Percentiles rank a stretch among this genome's conserved stretches.
phyloP scores from a whole-genome alignment of 1,284 basidiomycete species.

The Ceratobasidium sp. region DNA sequence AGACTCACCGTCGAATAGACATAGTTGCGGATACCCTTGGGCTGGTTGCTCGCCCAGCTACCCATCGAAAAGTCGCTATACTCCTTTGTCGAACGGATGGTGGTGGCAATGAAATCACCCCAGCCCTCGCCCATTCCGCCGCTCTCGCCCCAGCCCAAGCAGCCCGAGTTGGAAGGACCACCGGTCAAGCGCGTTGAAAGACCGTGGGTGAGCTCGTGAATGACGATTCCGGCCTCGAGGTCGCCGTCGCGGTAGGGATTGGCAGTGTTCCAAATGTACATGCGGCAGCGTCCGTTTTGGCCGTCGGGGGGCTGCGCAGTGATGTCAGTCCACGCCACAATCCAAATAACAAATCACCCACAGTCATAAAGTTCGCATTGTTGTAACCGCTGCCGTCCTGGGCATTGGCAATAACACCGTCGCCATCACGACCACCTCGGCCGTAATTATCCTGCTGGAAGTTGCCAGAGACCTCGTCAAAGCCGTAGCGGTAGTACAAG shows the following conservation, averaged over 20 bases:
- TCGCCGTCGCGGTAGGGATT: constrained; percentile 93
- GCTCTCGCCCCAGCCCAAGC: constrained; percentile 93
- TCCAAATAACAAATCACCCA: constrained; percentile 5
- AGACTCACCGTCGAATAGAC: constrained; percentile 74
- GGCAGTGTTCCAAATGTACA: constrained; percentile 96
- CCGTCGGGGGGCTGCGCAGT: constrained; percentile 55
- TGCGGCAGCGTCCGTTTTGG: constrained; percentile 89
- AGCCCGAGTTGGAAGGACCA: constrained; percentile 91
- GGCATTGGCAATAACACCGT: constrained; percentile 93
- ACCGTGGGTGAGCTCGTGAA: constrained; percentile 90
- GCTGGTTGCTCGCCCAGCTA: constrained; percentile 88
- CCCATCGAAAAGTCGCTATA: constrained; percentile 91
- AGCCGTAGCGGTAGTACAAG: constrained; percentile 73
- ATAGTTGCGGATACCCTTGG: constrained; percentile 87
- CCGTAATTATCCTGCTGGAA: constrained; percentile 98
- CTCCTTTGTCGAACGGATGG: constrained; percentile 76
- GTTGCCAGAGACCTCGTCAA: constrained; percentile 92
- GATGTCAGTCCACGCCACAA: not conserved
- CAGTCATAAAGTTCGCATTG: constrained; percentile 70
- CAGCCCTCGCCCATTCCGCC: constrained; percentile 98
- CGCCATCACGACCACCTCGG: constrained; percentile 84
- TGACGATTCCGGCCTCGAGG: constrained; percentile 92
- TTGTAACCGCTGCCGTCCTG: constrained; percentile 95
- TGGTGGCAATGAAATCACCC: constrained; percentile 90
- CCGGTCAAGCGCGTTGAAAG: constrained; percentile 93